Conservation (phyloP, 2,329 filamentous ascomycete species). For the Aspergillus awamori region DNA sequence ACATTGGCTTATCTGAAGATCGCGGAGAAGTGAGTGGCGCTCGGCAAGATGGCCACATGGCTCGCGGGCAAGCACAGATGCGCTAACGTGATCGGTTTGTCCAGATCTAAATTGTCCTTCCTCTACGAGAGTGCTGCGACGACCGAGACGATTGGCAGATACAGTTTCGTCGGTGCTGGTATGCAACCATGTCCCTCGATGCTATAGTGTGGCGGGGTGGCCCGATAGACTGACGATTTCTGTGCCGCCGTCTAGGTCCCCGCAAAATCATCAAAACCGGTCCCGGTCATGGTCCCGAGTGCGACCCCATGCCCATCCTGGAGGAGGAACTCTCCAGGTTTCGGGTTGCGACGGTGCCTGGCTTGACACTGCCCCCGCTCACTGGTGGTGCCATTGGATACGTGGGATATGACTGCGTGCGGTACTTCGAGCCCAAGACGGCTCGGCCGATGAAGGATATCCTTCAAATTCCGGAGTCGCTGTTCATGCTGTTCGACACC, state of each 20-base stretch:
- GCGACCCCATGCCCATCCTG: conserved; percentile 81
- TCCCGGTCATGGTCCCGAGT: conserved; percentile 78
- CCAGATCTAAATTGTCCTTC: conserved; percentile 76
- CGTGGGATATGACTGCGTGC: conserved; percentile 95
- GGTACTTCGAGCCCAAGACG: conserved; percentile 98
- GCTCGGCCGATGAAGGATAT: conserved; percentile 84
- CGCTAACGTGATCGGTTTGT: conserved; percentile 15
- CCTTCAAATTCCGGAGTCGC: conserved; percentile 83
- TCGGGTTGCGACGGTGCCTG: conserved; percentile 80
- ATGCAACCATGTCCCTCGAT: conserved; percentile 25
- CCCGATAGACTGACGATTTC: conserved; percentile 5
- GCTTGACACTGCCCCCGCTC: conserved; percentile 78
- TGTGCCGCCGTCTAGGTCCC: conserved; percentile 49
- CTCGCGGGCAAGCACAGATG: conserved; percentile 7
- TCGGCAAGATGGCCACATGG: conserved; percentile 6
- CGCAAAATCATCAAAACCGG: conserved; percentile 84
- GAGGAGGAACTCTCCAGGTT: conserved; percentile 78
- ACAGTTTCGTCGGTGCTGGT: conserved; percentile 90
- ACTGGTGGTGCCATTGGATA: conserved; percentile 94
- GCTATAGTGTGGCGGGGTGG: neutral
- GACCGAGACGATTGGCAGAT: conserved; percentile 88
- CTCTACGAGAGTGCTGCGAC: conserved; percentile 92
- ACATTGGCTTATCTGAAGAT: conserved; percentile 95
- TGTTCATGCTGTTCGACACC: conserved; percentile 97
- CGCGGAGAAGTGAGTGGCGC: conserved; percentile 64